Evolutionary conservation across 2,329 filamentous ascomycete genomes (phyloP).

Genomic region (Penicillium brevicompactum): DNA sequence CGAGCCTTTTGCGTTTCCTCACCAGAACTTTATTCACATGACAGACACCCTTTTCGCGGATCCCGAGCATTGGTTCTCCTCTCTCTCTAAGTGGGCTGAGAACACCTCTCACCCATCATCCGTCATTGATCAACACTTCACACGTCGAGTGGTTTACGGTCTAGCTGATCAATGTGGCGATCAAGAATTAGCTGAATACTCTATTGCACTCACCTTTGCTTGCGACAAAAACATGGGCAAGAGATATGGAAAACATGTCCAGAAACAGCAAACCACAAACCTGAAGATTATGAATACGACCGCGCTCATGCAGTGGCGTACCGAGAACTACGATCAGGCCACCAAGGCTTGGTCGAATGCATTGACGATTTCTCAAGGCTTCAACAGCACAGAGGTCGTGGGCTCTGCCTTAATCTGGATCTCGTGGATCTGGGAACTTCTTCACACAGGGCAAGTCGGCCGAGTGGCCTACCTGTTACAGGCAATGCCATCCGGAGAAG

Average conservation of each 20-base stretch:
- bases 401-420: conserved; percentile 56
- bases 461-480: conserved; percentile 44
- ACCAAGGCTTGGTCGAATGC: conserved; percentile 69
- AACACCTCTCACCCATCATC: conserved; percentile 31
- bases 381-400: conserved; percentile 36
- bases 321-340: conserved; percentile 60
- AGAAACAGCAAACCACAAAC: conserved; percentile 69
- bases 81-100: conserved; percentile 36
- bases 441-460: conserved; percentile 47
- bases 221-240: conserved; percentile 60
- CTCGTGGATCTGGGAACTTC: conserved; percentile 69
- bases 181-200: conserved; percentile 66
- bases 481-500: conserved; percentile 39
- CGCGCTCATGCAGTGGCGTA: conserved; percentile 68
- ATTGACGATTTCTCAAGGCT: conserved; percentile 57
- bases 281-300: conserved; percentile 77
- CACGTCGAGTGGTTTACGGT: conserved; percentile 58
- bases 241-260: conserved; percentile 70
- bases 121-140: conserved; percentile 48
- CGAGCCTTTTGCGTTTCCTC: conserved; percentile 37
- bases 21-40: conserved; percentile 44
- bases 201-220: conserved; percentile 66
- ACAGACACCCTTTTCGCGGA: conserved; percentile 58
- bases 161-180: conserved; percentile 52
- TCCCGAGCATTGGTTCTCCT: conserved; percentile 51